Evolutionary conservation across 768 basidiomycete species (phyloP), one percentile per base, ranked within the genome.

Genomic region (Mycena rebaudengoi): DNA sequence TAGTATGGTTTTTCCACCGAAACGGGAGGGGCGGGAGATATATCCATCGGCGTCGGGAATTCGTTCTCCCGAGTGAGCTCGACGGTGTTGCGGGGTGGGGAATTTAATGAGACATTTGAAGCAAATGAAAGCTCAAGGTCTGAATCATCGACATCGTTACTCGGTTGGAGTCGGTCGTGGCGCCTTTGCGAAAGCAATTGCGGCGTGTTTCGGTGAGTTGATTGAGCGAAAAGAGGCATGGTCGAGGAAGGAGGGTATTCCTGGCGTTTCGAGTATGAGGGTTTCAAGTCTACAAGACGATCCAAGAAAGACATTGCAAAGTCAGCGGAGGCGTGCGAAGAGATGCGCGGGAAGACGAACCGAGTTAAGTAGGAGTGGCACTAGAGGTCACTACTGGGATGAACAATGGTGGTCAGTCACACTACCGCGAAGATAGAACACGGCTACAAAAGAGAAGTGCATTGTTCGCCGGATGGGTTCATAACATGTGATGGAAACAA

Each of bases 111-210:
- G 74, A 94, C 89, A 63, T 85, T 91, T 29, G 92, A 93, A 7
- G 91, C 91, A 71, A 95, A 95, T 28, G 92, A 94, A 37, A 88
- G 78, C 73, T 95, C 93, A 48, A 93, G 84, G 70, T 92, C 91
- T n/a, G 89, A 90, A 41, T 89, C 87, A 64, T 92, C 88, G 54
- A 86, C 74, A 61, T 89, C 86, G 69, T 86, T 83, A 68, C 76
- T 77, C 64, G 74, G 69, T 68, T 76, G 73, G 70, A 78, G 74
- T 56, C 77, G 76, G 66, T 85, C 83, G 60, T 75, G 83, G 58
- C 78, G 82, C 75, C 85, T 87, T 69, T 84, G 82, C 37, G 82
- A 75, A 60, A 81, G 83, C 16, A 77, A 76, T 21, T 82, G 71
- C 16, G 79, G 87, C 70, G 79, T 82, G 75, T 68, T 81, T 74